phyloP scores from a whole-genome alignment of 305 asterid species.

The Solanum aculeatissimum region DNA sequence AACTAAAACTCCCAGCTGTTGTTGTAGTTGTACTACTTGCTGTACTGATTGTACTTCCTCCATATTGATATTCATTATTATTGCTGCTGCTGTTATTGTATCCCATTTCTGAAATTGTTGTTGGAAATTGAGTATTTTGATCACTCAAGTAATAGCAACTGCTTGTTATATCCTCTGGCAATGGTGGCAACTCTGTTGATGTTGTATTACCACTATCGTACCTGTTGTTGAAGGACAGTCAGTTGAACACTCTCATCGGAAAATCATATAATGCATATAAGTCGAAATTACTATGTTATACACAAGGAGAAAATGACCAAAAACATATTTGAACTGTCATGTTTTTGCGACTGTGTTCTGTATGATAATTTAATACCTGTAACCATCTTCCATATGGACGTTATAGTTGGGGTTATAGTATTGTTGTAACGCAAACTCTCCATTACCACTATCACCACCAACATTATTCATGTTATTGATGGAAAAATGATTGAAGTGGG shows the following conservation, averaged over 20 bases:
- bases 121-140: background rate
- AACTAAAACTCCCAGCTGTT: background rate
- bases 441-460: background rate
- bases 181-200: conserved; percentile 60
- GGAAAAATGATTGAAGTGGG: background rate
- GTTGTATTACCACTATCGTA: background rate
- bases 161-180: conserved; percentile 83
- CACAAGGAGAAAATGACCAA: too few relatives aligned
- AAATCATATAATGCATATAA: background rate
- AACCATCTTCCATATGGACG: background rate
- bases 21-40: background rate
- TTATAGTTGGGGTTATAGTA: background rate
- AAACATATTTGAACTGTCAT: background rate
- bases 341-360: background rate
- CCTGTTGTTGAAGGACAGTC: background rate
- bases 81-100: background rate
- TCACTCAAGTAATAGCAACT: conserved; percentile 10
- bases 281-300: background rate
- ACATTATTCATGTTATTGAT: background rate
- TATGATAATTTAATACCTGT: background rate
- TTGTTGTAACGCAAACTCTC: background rate
- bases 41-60: background rate
- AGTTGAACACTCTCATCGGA: background rate
- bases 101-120: background rate
- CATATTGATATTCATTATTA: background rate